A percentile compares a stretch with the other conserved stretches of the same genome.
Conservation (phyloP, 345 rosid species). For the Isatis tinctoria region DNA sequence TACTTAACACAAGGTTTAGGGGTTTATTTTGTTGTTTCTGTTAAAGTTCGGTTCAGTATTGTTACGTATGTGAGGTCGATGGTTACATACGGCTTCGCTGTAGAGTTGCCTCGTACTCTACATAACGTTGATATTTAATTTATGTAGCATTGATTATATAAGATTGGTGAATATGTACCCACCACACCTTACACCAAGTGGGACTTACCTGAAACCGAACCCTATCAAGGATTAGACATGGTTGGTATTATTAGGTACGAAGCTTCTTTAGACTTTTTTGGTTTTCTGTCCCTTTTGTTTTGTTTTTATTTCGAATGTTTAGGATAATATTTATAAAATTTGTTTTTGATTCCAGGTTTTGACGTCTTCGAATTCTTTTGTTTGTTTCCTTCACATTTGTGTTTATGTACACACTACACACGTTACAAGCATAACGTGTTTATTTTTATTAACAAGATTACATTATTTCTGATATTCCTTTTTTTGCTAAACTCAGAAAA, state of each 20-base stretch:
- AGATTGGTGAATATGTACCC: slow-evolving; percentile 23
- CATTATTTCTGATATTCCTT: neutral
- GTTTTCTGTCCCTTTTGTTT: neutral
- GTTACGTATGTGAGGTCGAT: neutral
- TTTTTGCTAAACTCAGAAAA: neutral
- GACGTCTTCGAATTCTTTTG: neutral
- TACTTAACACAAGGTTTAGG: neutral
- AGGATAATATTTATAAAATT: neutral
- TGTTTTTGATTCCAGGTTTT: neutral
- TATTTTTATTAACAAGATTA: neutral
- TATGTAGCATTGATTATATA: neutral
- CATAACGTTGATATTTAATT: slow-evolving; percentile 2
- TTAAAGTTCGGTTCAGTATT: neutral
- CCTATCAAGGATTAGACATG: slow-evolving; percentile 20
- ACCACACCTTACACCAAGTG: slow-evolving; percentile 30
- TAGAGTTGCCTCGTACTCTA: slow-evolving; percentile 25
- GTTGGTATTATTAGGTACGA: slow-evolving; percentile 36
- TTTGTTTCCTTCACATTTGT: neutral
- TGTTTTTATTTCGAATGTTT: neutral
- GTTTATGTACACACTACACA: neutral
- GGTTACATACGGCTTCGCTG: neutral
- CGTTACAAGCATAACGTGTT: neutral
- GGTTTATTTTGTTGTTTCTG: neutral
- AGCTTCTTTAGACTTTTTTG: slow-evolving; percentile 18
- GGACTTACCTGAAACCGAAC: slow-evolving; percentile 31